Evolutionary conservation across 805 yeast genomes (phyloP).

Genomic region (Suhomyces sp.): DNA sequence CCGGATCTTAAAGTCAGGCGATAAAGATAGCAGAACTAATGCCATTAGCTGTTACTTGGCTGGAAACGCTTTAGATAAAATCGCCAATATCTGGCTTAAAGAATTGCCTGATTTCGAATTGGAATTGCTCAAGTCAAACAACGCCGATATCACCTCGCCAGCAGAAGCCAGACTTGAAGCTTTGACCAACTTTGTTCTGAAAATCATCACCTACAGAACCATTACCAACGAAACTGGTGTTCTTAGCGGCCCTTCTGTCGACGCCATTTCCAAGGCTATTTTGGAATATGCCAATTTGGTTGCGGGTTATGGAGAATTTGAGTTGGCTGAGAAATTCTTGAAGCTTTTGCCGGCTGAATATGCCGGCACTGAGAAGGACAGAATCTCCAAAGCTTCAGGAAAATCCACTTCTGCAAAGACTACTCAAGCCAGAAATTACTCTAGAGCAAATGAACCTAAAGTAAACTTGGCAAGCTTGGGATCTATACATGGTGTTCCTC

Average conservation of each 20-base stretch:
- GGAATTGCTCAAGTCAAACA: conserved; percentile 43
- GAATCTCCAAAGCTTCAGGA: conserved; percentile 62
- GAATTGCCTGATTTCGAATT: conserved; percentile 53
- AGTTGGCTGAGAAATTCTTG: conserved; percentile 70
- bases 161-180: conserved; percentile 84
- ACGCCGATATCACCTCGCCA: conserved; percentile 49
- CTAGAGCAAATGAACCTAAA: neutral
- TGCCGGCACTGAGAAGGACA: conserved; percentile 72
- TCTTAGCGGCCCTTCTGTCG: conserved; percentile 43
- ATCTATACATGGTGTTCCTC: too few species aligned
- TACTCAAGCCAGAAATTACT: neutral
- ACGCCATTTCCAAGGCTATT: conserved; percentile 55
- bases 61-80: conserved; percentile 76
- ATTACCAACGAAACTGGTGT: conserved; percentile 36
- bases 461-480: too few species aligned
- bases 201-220: conserved; percentile 71
- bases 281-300: conserved; percentile 80
- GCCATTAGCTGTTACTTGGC: conserved; percentile 78
- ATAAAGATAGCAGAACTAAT: conserved; percentile 52
- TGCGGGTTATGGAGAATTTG: conserved; percentile 80
- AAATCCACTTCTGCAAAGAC: conserved; percentile 11
- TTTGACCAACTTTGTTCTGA: conserved; percentile 77
- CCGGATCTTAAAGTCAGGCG: conserved; percentile 46
- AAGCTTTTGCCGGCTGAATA: conserved; percentile 68
- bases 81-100: conserved; percentile 77